Conservation (phyloP, 1,284 basidiomycete species). For the Tremellales sp. region DNA sequence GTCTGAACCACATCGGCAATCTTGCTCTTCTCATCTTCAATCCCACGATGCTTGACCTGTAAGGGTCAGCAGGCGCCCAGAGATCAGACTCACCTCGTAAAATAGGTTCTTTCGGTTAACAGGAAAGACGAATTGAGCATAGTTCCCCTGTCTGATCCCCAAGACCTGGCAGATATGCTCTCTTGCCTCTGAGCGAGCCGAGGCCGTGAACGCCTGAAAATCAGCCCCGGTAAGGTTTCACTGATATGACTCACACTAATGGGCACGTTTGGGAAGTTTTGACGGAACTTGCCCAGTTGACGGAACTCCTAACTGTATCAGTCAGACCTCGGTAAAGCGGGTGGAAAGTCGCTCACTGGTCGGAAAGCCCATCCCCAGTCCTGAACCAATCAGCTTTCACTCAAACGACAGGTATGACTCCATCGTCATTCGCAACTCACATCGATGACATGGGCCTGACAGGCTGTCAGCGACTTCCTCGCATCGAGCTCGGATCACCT, state of each 20-base stretch:
- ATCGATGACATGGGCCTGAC: slow-evolving; percentile 78
- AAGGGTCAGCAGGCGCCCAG: background rate
- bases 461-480: slow-evolving; percentile 3
- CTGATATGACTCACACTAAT: slow-evolving; percentile 60
- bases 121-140: slow-evolving; percentile 66
- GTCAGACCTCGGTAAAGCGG: background rate
- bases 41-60: slow-evolving; percentile 21
- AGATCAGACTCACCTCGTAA: slow-evolving; percentile 60
- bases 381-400: slow-evolving; percentile 43
- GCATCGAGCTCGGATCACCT: background rate
- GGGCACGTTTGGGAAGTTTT: slow-evolving; percentile 64
- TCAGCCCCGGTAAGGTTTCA: background rate
- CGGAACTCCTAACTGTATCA: slow-evolving; percentile 57
- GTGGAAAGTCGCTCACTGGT: slow-evolving; percentile 26
- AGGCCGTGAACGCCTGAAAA: slow-evolving; percentile 46
- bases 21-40: slow-evolving; percentile 14
- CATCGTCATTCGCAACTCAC: slow-evolving; percentile 50
- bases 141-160: slow-evolving; percentile 56
- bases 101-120: slow-evolving; percentile 76
- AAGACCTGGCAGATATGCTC: slow-evolving; percentile 65
- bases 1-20: slow-evolving; percentile 61
- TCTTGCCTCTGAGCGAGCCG: slow-evolving; percentile 58
- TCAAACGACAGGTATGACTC: background rate
- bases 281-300: slow-evolving; percentile 64
- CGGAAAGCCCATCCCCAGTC: slow-evolving; percentile 84